phyloP scores from a whole-genome alignment of 1,284 basidiomycete genomes.

The Trichosporon sp. region DNA sequence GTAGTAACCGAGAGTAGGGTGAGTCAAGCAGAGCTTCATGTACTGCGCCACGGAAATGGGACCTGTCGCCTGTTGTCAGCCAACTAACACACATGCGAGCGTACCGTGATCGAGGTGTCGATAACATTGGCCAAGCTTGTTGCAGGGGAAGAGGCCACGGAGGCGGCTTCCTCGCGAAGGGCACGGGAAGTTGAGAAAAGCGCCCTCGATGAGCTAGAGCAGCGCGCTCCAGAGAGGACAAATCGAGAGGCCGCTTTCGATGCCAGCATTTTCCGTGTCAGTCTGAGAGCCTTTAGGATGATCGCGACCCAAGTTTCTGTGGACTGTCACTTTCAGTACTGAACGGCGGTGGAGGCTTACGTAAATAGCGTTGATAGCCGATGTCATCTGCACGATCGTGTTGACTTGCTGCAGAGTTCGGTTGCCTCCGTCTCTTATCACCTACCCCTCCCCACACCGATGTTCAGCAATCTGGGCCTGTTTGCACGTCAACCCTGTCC shows the following conservation, averaged over 20 bases:
- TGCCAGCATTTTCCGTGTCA: neutral
- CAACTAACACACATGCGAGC: neutral
- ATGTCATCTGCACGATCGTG: constrained; percentile 43
- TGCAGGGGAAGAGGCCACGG: constrained; percentile 56
- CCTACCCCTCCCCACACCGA: constrained; percentile 3
- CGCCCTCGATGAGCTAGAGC: neutral
- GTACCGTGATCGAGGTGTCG: constrained; percentile 10
- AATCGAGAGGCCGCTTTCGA: neutral
- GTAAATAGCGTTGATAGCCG: neutral
- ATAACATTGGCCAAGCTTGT: constrained; percentile 14
- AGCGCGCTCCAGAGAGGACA: neutral
- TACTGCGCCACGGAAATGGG: constrained; percentile 80
- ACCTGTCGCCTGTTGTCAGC: constrained; percentile 65
- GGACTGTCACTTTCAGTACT: neutral
- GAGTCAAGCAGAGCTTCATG: constrained; percentile 80
- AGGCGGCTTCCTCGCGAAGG: constrained; percentile 55
- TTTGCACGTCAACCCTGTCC: constrained; percentile 29
- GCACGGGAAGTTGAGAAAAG: neutral
- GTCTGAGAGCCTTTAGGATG: too few species aligned
- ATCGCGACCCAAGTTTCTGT: neutral
- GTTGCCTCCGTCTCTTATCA: neutral
- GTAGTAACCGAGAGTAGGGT: constrained; percentile 86
- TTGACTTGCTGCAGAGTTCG: neutral
- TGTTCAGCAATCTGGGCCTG: constrained; percentile 40
- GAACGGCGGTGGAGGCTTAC: neutral